Conservation (phyloP, 2,329 filamentous ascomycete genomes). For the Epichloe scottii region DNA sequence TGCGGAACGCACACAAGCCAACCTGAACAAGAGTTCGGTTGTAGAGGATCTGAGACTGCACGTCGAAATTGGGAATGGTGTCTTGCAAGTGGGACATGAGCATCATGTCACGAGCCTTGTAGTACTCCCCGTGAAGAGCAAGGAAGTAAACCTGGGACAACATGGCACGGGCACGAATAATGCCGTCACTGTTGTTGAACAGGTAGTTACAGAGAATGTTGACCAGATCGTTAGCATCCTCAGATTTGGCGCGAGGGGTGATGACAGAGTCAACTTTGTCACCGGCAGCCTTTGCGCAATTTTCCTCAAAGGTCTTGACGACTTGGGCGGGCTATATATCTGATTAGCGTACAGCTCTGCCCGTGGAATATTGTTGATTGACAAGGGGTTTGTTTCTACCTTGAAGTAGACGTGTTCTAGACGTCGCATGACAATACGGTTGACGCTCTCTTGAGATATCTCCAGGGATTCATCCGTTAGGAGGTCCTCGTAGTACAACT, state of each 20-base stretch:
- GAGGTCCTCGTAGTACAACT: slow-evolving; percentile 79
- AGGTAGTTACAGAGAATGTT: slow-evolving; percentile 88
- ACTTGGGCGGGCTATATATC: slow-evolving; percentile 63
- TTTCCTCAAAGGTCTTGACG: slow-evolving; percentile 85
- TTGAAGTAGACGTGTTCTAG: slow-evolving; percentile 99
- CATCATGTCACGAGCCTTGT: slow-evolving; percentile 97
- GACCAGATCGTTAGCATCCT: slow-evolving; percentile 64
- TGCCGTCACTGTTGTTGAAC: slow-evolving; percentile 87
- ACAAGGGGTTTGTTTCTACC: slow-evolving; percentile 31
- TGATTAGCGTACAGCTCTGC: slow-evolving; percentile 4
- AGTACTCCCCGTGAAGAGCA: slow-evolving; percentile 94
- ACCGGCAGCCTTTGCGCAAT: slow-evolving; percentile 76
- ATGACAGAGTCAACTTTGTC: slow-evolving; percentile 60
- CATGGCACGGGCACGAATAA: slow-evolving; percentile 93
- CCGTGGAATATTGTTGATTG: not conserved
- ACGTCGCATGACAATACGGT: slow-evolving; percentile 85
- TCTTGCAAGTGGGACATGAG: slow-evolving; percentile 99
- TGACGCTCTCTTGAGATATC: slow-evolving; percentile 72
- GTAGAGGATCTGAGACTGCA: slow-evolving; percentile 95
- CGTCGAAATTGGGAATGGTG: slow-evolving; percentile 91
- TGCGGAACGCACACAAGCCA: slow-evolving; percentile 94
- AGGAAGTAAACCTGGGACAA: slow-evolving; percentile 98
- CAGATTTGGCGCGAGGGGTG: slow-evolving; percentile 56
- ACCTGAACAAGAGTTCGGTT: slow-evolving; percentile 97
- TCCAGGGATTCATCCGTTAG: slow-evolving; percentile 59